Conservation (phyloP, 2,329 filamentous ascomycete species). For the Sporothrix brunneoviolacea region DNA sequence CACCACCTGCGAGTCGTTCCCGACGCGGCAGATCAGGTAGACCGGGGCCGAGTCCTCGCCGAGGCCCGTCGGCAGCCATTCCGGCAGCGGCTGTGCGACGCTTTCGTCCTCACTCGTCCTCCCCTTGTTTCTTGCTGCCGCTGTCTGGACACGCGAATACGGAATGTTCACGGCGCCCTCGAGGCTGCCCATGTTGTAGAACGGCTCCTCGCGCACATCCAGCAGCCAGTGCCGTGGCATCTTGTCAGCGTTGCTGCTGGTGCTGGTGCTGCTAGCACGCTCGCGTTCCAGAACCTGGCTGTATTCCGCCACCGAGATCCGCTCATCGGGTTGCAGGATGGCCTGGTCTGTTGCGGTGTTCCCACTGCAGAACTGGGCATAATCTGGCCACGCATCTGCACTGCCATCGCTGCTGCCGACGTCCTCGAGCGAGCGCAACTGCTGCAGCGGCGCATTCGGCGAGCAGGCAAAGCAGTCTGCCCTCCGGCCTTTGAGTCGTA, state of each 20-base stretch:
- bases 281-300: not conserved
- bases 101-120: too few species aligned
- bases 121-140: not conserved
- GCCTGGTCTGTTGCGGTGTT: not conserved
- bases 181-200: slow-evolving; percentile 75
- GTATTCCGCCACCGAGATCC: slow-evolving; percentile 61
- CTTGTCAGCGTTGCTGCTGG: slow-evolving; percentile 7
- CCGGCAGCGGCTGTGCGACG: not conserved
- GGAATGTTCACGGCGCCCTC: slow-evolving; percentile 70
- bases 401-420: slow-evolving; percentile 44
- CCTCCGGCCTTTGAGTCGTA: slow-evolving; percentile 65
- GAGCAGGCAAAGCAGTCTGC: slow-evolving; percentile 73
- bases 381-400: slow-evolving; percentile 57
- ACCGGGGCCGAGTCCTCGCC: slow-evolving; percentile 44
- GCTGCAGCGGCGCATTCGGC: slow-evolving; percentile 45
- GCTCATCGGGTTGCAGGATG: slow-evolving; percentile 52
- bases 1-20: slow-evolving; percentile 72
- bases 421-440: not conserved
- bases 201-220: slow-evolving; percentile 78
- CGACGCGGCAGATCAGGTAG: slow-evolving; percentile 66
- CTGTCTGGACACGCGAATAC: slow-evolving; percentile 42
- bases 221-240: slow-evolving; percentile 51
- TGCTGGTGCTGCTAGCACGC: slow-evolving; percentile 24
- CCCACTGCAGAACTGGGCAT: slow-evolving; percentile 80
- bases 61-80: slow-evolving; percentile 33